Conservation (phyloP, 139 green algal genomes). For the Chlorella sorokiniana region DNA sequence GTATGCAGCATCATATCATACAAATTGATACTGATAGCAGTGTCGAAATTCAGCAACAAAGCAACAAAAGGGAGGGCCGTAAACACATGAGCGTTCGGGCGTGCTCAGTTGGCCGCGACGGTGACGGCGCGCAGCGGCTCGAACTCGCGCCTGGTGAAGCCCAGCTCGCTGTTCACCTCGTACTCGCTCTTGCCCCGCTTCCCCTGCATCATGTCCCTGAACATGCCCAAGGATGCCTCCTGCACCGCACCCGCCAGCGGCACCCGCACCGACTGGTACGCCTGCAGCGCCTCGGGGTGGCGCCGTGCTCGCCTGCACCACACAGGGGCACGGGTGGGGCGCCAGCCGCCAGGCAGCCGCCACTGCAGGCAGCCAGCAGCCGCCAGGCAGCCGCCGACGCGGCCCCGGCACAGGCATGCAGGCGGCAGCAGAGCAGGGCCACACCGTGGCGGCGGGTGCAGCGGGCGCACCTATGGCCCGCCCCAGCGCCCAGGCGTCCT, state of each 20-base stretch:
- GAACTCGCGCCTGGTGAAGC: conserved; percentile 3
- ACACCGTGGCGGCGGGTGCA: background rate
- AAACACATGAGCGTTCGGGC: too few species aligned
- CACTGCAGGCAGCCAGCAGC: background rate
- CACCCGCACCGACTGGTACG: conserved; percentile 5
- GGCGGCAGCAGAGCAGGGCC: background rate
- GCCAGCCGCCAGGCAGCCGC: background rate
- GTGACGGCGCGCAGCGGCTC: background rate
- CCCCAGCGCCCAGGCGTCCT: conserved; percentile 16
- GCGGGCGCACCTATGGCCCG: conserved; percentile 9
- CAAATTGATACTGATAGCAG: too few species aligned
- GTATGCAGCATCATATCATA: too few species aligned
- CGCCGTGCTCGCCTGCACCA: conserved; percentile 11
- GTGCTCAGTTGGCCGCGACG: too few species aligned
- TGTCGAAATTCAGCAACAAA: too few species aligned
- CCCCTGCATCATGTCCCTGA: background rate
- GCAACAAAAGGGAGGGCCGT: too few species aligned
- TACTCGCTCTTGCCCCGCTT: background rate
- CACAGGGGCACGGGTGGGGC: background rate
- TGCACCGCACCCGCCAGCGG: conserved; percentile 9
- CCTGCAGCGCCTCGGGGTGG: conserved; percentile 2
- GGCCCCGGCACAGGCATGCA: background rate
- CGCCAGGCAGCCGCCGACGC: background rate
- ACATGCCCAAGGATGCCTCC: conserved; percentile 7
- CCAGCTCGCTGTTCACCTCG: background rate